These are phyloP conservation scores for Aspergillus aculeatinus DNA, from an alignment of 2,329 filamentous ascomycete species.

Conservation along the genomic window DNA sequence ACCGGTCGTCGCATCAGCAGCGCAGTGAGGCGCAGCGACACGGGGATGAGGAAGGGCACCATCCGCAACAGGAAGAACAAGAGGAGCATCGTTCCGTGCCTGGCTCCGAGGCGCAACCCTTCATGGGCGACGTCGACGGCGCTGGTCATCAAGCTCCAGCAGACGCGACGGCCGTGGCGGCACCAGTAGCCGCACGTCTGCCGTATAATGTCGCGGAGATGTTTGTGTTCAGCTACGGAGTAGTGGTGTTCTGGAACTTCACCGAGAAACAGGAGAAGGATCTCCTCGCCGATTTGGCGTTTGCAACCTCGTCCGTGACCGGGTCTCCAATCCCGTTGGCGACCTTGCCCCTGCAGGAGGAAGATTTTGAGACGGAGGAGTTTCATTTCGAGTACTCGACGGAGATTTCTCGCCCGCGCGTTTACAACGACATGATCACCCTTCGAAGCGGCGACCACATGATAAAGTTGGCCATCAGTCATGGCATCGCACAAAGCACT, in stretches of 20 bases:
- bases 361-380: slow-evolving; percentile 94
- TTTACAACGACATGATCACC: slow-evolving; percentile 99
- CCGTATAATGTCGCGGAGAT: slow-evolving; percentile 75
- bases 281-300: slow-evolving; percentile 89
- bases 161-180: slow-evolving; percentile 21
- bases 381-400: slow-evolving; percentile 97
- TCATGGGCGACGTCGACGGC: not conserved
- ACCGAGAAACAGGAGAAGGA: slow-evolving; percentile 95
- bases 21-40: slow-evolving; percentile 14
- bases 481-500: slow-evolving; percentile 95
- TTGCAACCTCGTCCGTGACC: slow-evolving; percentile 56
- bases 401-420: slow-evolving; percentile 78
- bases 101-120: not conserved
- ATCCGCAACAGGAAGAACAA: slow-evolving; percentile 1
- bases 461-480: slow-evolving; percentile 97
- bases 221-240: slow-evolving; percentile 96
- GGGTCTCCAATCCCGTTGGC: slow-evolving; percentile 61
- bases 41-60: slow-evolving; percentile 24
- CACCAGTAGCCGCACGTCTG: slow-evolving; percentile 65
- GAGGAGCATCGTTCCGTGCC: not conserved
- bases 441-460: slow-evolving; percentile 93
- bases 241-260: slow-evolving; percentile 99
- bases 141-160: slow-evolving; percentile 23
- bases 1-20: slow-evolving; percentile 13
- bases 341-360: slow-evolving; percentile 76